A percentile compares a stretch with the other conserved stretches of the same genome.
These are phyloP conservation scores for Cytidiella melzeri DNA, from an alignment of 768 basidiomycete species.

Conservation along the genomic window DNA sequence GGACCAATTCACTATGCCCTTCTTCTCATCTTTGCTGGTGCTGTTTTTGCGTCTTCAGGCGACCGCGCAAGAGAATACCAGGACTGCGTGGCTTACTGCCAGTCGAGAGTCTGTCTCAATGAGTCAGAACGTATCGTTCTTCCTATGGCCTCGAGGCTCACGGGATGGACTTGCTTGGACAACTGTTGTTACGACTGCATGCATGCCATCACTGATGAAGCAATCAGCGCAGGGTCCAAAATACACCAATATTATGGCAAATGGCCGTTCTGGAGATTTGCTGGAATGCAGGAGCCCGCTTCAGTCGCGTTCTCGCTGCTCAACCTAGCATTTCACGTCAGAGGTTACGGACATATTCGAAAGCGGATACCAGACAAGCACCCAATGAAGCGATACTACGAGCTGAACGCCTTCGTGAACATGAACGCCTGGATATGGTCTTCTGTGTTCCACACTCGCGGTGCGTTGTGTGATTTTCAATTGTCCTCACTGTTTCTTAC, in stretches of 20 bases:
- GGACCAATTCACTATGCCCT: too few relatives aligned
- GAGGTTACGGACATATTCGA: constrained; percentile 47
- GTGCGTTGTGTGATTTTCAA: constrained; percentile 35
- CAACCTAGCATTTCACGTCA: constrained; percentile 72
- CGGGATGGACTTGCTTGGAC: constrained; percentile 83
- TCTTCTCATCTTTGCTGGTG: neutral
- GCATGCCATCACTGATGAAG: constrained; percentile 64
- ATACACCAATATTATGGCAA: constrained; percentile 90
- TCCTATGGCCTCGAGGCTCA: constrained; percentile 53
- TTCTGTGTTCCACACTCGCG: constrained; percentile 86
- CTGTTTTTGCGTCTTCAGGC: constrained; percentile 30
- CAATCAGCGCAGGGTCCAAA: constrained; percentile 32
- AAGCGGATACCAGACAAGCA: constrained; percentile 45
- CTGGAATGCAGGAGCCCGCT: constrained; percentile 93
- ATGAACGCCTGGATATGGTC: constrained; percentile 95
- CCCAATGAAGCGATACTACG: constrained; percentile 66
- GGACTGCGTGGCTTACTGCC: constrained; percentile 32
- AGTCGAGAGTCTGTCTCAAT: constrained; percentile 22
- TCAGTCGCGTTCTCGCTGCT: constrained; percentile 85
- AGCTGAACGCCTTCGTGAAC: constrained; percentile 60
- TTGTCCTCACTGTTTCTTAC: constrained; percentile 1
- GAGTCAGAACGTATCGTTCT: constrained; percentile 18
- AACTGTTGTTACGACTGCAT: constrained; percentile 90
- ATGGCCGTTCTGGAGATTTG: constrained; percentile 90
- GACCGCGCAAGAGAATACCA: constrained; percentile 28